Base-by-base conservation (phyloP, 2,329 filamentous ascomycete genomes). In the Stemphylium beticola region DNA sequence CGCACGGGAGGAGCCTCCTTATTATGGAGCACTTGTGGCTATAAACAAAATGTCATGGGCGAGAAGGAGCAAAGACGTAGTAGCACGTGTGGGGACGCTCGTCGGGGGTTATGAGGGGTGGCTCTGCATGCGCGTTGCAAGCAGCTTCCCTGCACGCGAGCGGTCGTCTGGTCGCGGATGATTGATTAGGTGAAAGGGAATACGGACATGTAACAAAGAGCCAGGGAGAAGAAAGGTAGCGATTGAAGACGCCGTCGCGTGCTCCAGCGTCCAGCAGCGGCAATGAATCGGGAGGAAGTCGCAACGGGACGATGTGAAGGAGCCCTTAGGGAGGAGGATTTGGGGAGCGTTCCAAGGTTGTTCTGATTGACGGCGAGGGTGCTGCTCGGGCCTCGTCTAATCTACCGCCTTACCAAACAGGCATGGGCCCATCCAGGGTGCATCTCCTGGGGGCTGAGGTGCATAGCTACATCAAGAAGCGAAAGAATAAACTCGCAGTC, bases 71-170 rank as follows among this genome's bases (percentile, higher is more conserved):
- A 47, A 41, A 34, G 53, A 47, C 49, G 61, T 47, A 49, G 56
- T 38, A 47, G 49, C n/a, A n/a, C n/a, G 56, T 58, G 62, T 60
- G 55, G 55, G 58, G 59, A 60, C 44, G 48, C 46, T 48, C 44
- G 45, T 43, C 56, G 50, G 54, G 53, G 54, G 58, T 53, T 59
- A 51, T 48, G 65, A 56, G 60, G 60, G 67, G 64, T 22, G 58
- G 61, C 62, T 59, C 49, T 61, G 61, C 59, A 64, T 71, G 66
- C 67, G 64, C 60, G 60, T 48, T 58, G 58, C 52, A 62, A 67
- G 62, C 58, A 60, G 59, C 58, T 67, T 68, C 64, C 62, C 65
- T 64, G 63, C 61, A 61, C 34, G 41, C 39, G 49, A 29, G 53
- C 57, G 49, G 38, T 55, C 44, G 53, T 32, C 10, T 36, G 36